Evolutionary conservation across 1,139 yeast genomes (phyloP), one percentile per base, ranked within the genome.

Genomic region (Saccharomyces hybrid): DNA sequence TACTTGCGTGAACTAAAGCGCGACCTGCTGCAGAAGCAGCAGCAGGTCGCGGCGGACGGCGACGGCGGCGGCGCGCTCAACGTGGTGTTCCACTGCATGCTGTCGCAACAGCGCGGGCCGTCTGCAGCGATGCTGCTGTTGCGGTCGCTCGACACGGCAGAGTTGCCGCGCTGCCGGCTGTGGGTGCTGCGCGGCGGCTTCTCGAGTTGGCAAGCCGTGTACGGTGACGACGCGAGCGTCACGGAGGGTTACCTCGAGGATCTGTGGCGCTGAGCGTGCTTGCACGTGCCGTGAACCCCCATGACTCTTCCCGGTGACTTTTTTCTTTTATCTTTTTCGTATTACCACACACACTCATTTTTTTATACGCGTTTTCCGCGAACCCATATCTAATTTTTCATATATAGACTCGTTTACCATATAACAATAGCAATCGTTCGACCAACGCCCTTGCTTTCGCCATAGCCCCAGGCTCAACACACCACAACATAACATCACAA

Each of bases 51-150:
- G 23, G 23, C 23, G 23, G 23, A 20, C 23, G 23, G 23, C 23
- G 23, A 20, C 31, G 34, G 38, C 34, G n/a, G 5, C 78, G 1
- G 73, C 76, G 25, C 72, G 3, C 80, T 61, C 25, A 58, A 80
- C 55, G 83, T 90, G 0, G 85, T 93, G 0, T 91, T 93, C 73
- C 96, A 91, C 68, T 93, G 98, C 71, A 91, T 90, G 44, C 76
- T 88, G 48, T 85, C 95, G 2, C 97, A 91, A 70, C 95, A 84
- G 56, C 75, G 98, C 50, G 98, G 98, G 0, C 98, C 98, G 0
- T 75, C 88, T 7, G 80, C 96, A 2, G 90, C 97, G 0, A 73
- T 84, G 67, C 76, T 76, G 62, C 87, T 86, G 62, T 71, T 84
- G 56, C 73, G 93, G 59, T 74, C 77, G 20, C 65, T 84, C 16